Percentiles rank a stretch among this genome's conserved stretches.
Conservation (phyloP, 345 rosid species). For the Salix koriyanagi region DNA sequence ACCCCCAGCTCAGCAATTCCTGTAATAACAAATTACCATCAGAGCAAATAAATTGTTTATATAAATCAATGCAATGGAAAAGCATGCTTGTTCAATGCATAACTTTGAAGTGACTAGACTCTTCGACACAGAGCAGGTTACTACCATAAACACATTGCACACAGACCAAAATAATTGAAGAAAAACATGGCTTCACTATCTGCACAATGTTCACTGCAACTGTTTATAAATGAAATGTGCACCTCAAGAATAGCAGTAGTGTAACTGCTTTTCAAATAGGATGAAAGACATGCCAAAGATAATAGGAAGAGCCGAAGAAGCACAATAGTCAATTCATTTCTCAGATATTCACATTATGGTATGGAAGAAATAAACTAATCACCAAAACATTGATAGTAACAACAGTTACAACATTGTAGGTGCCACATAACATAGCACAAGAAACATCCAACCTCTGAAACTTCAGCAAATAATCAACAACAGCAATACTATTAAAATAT, state of each 20-base stretch:
- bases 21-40: slow-evolving; percentile 35
- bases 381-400: neutral
- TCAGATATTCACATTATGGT: neutral
- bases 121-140: neutral
- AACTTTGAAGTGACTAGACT: neutral
- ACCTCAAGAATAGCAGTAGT: neutral
- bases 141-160: neutral
- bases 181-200: neutral
- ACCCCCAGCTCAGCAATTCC: slow-evolving; percentile 97
- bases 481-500: neutral
- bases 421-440: neutral
- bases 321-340: neutral
- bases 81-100: neutral
- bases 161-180: neutral
- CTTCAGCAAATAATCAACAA: neutral
- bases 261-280: neutral
- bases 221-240: neutral
- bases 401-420: neutral
- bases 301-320: neutral
- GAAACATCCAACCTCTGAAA: neutral
- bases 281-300: neutral
- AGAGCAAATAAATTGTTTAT: slow-evolving; percentile 8
- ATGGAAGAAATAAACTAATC: neutral
- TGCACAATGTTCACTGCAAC: neutral
- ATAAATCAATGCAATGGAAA: neutral